phyloP scores from a whole-genome alignment of 495 filamentous ascomycete genomes.

The Cudoniella acicularis region DNA sequence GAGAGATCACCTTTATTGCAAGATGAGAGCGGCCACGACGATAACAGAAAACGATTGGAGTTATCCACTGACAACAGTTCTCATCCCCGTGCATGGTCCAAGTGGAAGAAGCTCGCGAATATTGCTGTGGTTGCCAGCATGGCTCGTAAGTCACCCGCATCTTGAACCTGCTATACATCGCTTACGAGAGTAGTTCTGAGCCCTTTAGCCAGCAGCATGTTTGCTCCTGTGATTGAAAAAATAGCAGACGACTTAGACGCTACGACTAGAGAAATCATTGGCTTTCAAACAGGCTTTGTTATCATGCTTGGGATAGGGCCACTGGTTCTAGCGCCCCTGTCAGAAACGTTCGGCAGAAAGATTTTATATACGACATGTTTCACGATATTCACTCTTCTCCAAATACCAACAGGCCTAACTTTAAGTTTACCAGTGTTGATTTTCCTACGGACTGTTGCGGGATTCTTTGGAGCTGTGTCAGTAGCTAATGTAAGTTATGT shows the following conservation, averaged over 20 bases:
- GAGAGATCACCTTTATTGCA: conserved; percentile 8
- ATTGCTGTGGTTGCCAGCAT: conserved; percentile 39
- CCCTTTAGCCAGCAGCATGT: conserved; percentile 39
- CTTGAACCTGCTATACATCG: not conserved
- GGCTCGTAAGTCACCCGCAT: conserved; percentile 23
- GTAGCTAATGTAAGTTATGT: conserved; percentile 48
- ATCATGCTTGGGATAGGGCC: conserved; percentile 50
- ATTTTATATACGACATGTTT: conserved; percentile 51
- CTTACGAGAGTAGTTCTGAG: conserved; percentile 28
- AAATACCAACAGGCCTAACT: conserved; percentile 9
- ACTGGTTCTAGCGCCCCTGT: conserved; percentile 42
- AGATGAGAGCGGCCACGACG: conserved; percentile 3
- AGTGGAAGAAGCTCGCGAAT: conserved; percentile 33
- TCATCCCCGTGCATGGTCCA: conserved; percentile 35
- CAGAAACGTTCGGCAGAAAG: conserved; percentile 52
- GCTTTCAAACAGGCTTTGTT: conserved; percentile 34
- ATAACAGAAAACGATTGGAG: conserved; percentile 20
- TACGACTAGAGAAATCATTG: conserved; percentile 27
- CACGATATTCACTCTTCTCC: conserved; percentile 39
- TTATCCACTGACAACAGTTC: conserved; percentile 35
- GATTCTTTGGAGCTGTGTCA: conserved; percentile 30
- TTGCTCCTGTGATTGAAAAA: conserved; percentile 38
- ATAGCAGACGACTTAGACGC: conserved; percentile 35
- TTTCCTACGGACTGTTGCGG: conserved; percentile 1
- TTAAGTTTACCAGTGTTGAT: conserved; percentile 7